A percentile compares a stretch with the other conserved stretches of the same genome.
phyloP scores from a whole-genome alignment of 768 basidiomycete genomes.

The Leccinellum rugosiceps region DNA sequence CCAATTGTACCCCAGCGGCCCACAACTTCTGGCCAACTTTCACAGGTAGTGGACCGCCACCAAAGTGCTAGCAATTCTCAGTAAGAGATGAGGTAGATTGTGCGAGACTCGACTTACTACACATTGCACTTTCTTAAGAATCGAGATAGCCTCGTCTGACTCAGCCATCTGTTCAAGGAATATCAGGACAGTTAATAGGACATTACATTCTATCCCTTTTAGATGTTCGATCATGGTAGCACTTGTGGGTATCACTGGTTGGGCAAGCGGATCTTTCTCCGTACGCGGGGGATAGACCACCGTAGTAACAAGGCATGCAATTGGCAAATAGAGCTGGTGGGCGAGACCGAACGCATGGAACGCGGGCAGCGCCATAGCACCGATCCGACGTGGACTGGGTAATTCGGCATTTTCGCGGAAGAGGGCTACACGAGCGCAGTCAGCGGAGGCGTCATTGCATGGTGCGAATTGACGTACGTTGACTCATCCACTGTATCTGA shows the following conservation, averaged over 20 bases:
- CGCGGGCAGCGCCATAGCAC: slow-evolving; percentile 25
- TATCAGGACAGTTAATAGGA: slow-evolving; percentile 37
- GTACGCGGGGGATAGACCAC: slow-evolving; percentile 29
- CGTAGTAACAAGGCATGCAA: slow-evolving; percentile 12
- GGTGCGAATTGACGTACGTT: slow-evolving; percentile 29
- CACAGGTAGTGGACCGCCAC: slow-evolving; percentile 37
- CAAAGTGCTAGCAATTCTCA: slow-evolving; percentile 26
- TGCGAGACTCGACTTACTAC: slow-evolving; percentile 25
- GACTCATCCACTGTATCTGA: slow-evolving; percentile 33
- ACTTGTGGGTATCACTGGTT: slow-evolving; percentile 38
- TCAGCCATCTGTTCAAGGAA: slow-evolving; percentile 38
- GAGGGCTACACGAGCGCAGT: slow-evolving; percentile 1
- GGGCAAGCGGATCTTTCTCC: slow-evolving; percentile 10
- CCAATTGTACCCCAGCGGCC: slow-evolving; percentile 31
- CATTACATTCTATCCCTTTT: slow-evolving; percentile 25
- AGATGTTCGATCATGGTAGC: slow-evolving; percentile 38
- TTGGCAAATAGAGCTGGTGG: slow-evolving; percentile 16
- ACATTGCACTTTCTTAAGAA: slow-evolving; percentile 22
- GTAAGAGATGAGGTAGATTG: not conserved
- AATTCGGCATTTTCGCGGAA: not conserved
- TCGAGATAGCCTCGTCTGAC: slow-evolving; percentile 21
- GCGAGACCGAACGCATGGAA: slow-evolving; percentile 26
- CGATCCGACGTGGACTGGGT: slow-evolving; percentile 16
- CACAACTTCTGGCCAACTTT: slow-evolving; percentile 32
- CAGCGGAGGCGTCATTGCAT: not conserved